phyloP scores from a whole-genome alignment of 2,329 filamentous ascomycete species.

The Aureobasidium sp. region DNA sequence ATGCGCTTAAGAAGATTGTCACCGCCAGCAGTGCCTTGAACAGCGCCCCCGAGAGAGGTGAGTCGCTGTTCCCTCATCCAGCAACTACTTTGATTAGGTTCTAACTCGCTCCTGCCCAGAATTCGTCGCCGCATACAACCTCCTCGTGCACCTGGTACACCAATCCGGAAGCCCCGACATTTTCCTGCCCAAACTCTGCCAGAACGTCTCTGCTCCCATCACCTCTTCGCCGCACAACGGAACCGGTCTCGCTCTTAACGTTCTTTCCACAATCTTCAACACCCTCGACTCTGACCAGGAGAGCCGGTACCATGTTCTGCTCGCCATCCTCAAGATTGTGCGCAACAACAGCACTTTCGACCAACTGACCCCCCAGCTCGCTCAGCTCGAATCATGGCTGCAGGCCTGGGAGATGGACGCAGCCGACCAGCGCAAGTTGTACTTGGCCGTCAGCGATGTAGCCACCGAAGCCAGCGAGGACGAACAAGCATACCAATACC shows the following conservation, averaged over 20 bases:
- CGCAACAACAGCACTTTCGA: slow-evolving; percentile 59
- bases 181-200: slow-evolving; percentile 81
- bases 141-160: slow-evolving; percentile 85
- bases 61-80: too few species aligned
- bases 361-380: slow-evolving; percentile 71
- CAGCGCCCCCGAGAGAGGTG: slow-evolving; percentile 78
- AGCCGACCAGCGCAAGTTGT: slow-evolving; percentile 77
- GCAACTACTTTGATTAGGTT: not conserved
- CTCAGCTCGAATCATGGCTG: slow-evolving; percentile 76
- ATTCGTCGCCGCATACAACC: slow-evolving; percentile 92
- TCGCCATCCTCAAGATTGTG: slow-evolving; percentile 79
- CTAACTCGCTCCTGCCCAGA: slow-evolving; percentile 42
- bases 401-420: slow-evolving; percentile 72
- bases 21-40: slow-evolving; percentile 70
- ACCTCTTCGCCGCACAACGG: slow-evolving; percentile 79
- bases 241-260: slow-evolving; percentile 74
- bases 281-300: slow-evolving; percentile 68
- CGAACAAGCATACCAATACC: slow-evolving; percentile 66
- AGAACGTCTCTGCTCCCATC: slow-evolving; percentile 80
- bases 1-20: slow-evolving; percentile 79
- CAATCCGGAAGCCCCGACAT: slow-evolving; percentile 78
- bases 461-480: slow-evolving; percentile 71
- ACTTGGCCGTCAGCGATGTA: slow-evolving; percentile 71
- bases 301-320: slow-evolving; percentile 81
- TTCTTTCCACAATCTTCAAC: slow-evolving; percentile 95